Percentiles rank a stretch among this genome's conserved stretches.
Evolutionary conservation across 495 filamentous ascomycete genomes (phyloP).

Genomic region (Cryomyces minteri): DNA sequence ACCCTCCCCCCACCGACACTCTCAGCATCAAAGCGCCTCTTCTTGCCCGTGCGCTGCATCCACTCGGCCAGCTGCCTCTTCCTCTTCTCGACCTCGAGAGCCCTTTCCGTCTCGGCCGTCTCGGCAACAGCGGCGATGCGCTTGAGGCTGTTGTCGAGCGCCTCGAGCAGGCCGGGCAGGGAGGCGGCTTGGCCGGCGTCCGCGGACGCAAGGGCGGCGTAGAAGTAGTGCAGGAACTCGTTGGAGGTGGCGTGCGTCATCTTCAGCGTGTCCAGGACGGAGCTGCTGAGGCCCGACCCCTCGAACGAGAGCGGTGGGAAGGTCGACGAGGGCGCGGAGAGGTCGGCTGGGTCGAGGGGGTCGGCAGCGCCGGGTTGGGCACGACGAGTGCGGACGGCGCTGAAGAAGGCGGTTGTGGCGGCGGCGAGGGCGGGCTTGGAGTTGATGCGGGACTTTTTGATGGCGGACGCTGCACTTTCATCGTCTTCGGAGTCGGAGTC

Average conservation of each 20-base stretch:
- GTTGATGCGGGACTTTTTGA: constrained; percentile 26
- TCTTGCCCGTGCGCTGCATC: constrained; percentile 49
- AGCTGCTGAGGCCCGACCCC: constrained; percentile 34
- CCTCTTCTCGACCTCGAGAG: constrained; percentile 34
- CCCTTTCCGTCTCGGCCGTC: constrained; percentile 57
- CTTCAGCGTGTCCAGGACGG: constrained; percentile 51
- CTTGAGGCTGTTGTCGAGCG: constrained; percentile 53
- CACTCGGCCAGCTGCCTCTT: constrained; percentile 50
- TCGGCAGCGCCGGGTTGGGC: background rate
- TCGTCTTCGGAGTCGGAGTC: constrained; percentile 51
- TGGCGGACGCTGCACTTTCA: constrained; percentile 12
- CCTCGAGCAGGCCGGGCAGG: constrained; percentile 56
- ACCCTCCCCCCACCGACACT: constrained; percentile 53
- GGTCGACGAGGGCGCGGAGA: constrained; percentile 6
- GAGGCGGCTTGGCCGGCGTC: constrained; percentile 60
- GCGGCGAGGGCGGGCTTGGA: constrained; percentile 33
- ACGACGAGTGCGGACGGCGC: constrained; percentile 34
- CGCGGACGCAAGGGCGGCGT: constrained; percentile 71
- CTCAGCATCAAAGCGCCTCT: constrained; percentile 42
- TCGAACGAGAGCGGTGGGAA: constrained; percentile 27
- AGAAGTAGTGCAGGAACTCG: constrained; percentile 94
- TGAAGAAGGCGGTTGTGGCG: constrained; percentile 39
- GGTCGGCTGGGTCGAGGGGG: constrained; percentile 28
- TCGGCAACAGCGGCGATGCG: constrained; percentile 66
- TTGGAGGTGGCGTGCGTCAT: constrained; percentile 83